These are phyloP conservation scores for Citrullus mucosospermus DNA, from an alignment of 306 rosid species.

Conservation along the genomic window DNA sequence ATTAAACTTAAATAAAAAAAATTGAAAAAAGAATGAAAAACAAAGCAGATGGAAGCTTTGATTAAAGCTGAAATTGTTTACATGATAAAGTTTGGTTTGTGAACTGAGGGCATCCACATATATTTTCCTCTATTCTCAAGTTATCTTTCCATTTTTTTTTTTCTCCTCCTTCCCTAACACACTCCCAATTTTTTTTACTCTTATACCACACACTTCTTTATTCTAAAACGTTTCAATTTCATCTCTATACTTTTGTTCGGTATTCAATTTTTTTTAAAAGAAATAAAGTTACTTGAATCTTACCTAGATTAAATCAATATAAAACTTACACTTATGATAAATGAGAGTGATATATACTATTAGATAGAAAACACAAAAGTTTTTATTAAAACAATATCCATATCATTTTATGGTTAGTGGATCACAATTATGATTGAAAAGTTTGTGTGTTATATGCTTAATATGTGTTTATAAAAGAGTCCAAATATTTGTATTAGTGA, in stretches of 20 bases:
- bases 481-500: background rate
- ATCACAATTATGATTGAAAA: background rate
- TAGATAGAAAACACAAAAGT: no score
- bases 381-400: no score
- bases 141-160: background rate
- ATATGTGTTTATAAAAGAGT: background rate
- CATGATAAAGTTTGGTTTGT: background rate
- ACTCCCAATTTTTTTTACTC: background rate
- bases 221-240: background rate
- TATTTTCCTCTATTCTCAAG: constrained; percentile 1
- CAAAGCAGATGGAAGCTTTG: background rate
- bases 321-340: no score
- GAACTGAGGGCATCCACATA: background rate
- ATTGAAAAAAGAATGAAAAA: background rate
- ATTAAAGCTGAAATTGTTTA: background rate
- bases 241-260: background rate
- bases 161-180: background rate
- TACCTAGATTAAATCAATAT: no score
- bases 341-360: no score
- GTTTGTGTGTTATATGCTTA: background rate
- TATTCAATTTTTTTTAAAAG: no score
- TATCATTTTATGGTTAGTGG: no score
- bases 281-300: no score
- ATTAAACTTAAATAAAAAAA: no score
- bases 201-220: background rate